A percentile compares a stretch with the other conserved stretches of the same genome.
phyloP scores from a whole-genome alignment of 192 early-diverging fungal genomes.

The Paraglomus brasilianum region DNA sequence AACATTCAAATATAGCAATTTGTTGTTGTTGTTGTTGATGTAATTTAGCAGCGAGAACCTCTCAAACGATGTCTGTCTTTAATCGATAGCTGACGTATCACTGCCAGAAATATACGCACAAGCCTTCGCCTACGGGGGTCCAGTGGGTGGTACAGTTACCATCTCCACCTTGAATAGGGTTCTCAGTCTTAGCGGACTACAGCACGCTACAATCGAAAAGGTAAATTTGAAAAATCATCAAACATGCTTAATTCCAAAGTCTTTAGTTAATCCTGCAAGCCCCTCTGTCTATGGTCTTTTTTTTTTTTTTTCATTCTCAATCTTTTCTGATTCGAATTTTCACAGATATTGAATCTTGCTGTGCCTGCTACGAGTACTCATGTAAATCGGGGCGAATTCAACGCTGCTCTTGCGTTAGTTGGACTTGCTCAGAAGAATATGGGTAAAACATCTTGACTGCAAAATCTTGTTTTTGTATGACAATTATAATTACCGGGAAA shows the following conservation, averaged over 20 bases:
- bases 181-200: slow-evolving; percentile 40
- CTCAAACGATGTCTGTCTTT: background rate
- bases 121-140: slow-evolving; percentile 47
- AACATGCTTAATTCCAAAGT: background rate
- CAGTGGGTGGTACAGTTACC: slow-evolving; percentile 44
- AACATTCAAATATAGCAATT: no score
- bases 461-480: background rate
- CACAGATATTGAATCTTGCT: slow-evolving; percentile 51
- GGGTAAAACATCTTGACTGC: slow-evolving; percentile 47
- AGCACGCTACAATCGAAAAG: slow-evolving; percentile 47
- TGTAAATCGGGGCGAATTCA: slow-evolving; percentile 65
- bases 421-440: slow-evolving; percentile 81
- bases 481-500: background rate
- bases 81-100: slow-evolving; percentile 41
- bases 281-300: background rate
- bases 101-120: slow-evolving; percentile 50
- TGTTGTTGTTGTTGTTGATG: background rate
- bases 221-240: slow-evolving; percentile 27
- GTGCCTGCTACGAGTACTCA: slow-evolving; percentile 46
- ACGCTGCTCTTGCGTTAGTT: slow-evolving; percentile 65
- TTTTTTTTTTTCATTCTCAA: background rate
- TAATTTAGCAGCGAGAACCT: background rate
- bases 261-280: no score
- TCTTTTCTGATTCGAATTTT: background rate
- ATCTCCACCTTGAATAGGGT: slow-evolving; percentile 46